Conservation (phyloP, 345 rosid species). For the Luvunga scandens region DNA sequence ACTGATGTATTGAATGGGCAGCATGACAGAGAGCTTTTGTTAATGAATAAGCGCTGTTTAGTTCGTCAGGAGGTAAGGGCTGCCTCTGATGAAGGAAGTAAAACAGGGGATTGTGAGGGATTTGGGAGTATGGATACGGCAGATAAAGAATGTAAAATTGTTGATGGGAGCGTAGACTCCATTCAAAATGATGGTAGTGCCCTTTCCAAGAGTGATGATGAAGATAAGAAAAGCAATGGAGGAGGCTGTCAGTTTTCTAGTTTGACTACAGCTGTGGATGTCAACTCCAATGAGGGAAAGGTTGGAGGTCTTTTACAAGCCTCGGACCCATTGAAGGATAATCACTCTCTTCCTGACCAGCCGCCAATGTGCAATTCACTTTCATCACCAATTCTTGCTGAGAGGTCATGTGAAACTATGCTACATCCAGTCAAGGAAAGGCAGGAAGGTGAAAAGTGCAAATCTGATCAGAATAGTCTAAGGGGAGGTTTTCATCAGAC, state of each 20-base stretch:
- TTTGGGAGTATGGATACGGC: constrained; percentile 19
- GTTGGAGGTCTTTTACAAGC: constrained; percentile 24
- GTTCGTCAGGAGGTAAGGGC: constrained; percentile 16
- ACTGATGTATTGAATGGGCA: constrained; percentile 64
- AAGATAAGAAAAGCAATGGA: constrained; percentile 30
- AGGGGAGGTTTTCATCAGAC: constrained; percentile 21
- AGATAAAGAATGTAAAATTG: constrained; percentile 19
- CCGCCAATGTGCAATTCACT: constrained; percentile 35
- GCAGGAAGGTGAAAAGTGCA: constrained; percentile 31
- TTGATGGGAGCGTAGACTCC: constrained; percentile 26
- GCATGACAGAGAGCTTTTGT: constrained; percentile 28
- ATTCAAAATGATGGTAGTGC: constrained; percentile 31
- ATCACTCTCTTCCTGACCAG: constrained; percentile 32
- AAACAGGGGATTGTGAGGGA: constrained; percentile 20
- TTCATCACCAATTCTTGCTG: constrained; percentile 35
- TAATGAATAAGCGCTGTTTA: constrained; percentile 15
- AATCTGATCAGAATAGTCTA: constrained; percentile 20
- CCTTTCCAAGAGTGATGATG: constrained; percentile 22
- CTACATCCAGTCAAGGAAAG: constrained; percentile 26
- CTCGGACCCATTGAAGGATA: constrained; percentile 29
- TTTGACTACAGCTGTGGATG: constrained; percentile 30
- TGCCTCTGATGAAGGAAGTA: constrained; percentile 23
- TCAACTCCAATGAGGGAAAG: constrained; percentile 32
- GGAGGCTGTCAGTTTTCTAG: constrained; percentile 40
- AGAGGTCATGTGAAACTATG: constrained; percentile 25